Base-by-base conservation (phyloP, 345 rosid species). In the Salix purpurea region DNA sequence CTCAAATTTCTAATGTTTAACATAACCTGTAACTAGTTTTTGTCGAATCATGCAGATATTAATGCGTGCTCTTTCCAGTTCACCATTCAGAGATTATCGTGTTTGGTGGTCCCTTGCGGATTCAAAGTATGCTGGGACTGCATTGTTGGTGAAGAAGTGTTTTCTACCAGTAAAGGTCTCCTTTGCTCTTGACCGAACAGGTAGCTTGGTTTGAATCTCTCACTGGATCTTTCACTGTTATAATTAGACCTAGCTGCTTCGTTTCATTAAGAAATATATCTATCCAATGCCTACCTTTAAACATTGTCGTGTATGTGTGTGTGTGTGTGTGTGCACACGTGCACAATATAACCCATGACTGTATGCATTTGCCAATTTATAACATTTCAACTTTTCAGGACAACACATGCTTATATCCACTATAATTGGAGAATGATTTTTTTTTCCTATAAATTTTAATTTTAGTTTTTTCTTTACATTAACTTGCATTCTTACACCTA, bases 81-180 rank as follows among this genome's bases (percentile, higher is more conserved):
- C 86, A 15, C 97, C 92, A 61, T 96, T 96, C 80, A 85, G 87
- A 81, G 79, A 87, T 65, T 96, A 91, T 84, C 87, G 73, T 37
- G 81, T 87, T 84, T 96, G 99, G 98, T 96, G 98, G 99, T 93
- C 98, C 76, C 96, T 93, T n/a, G 90, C 93, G 28, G 97, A 96
- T 65, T 89, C 94, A 1, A 96, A 96, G 85, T 93, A 96, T 85
- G 99, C 99, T 19, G 98, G 99, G 84, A 96, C 98, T 69, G 99
- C 96, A 32, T 85, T 96, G 81, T 79, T 96, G 34, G 88, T 92
- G 44, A 96, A 93, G 86, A 96, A 92, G 79, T 92, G 94, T 84
- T 87, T 78, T 78, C 87, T 77, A 67, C 96, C 93, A 7, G 67
- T 66, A 24, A 92, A 81, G 75, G 91, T 96, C 72, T 87, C 85